Evolutionary conservation across 495 filamentous ascomycete genomes (phyloP), one percentile per base, ranked within the genome.

Genomic region (Talaromyces nanjingensis): DNA sequence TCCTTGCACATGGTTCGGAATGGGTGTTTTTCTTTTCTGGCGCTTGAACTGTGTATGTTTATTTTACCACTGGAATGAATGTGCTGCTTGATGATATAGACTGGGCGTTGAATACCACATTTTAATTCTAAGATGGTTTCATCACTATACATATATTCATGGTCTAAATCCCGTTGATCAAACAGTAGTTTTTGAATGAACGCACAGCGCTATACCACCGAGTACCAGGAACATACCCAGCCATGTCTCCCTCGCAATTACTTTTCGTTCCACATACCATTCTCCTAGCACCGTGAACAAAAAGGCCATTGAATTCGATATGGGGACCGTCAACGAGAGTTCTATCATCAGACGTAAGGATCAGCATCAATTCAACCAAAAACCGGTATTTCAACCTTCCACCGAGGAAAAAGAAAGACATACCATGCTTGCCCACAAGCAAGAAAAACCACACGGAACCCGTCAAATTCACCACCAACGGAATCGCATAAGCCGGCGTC

Each of bases 391-490:
- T 39, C 37, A 3, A 16, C 14, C 25, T 24, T 9, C 27, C 27
- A 29, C 27, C 27, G 27, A 29, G 53, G 22, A 5, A 20, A 29
- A 4, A 55, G 5, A 14, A 14, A 55, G 12, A 27, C 53, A 65
- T 75, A 94, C 92, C 91, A 67, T 93, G 91, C 74, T 92, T 84
- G 62, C 94, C 94, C 79, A 98, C 91, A 65, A 98, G 77, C 67
- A 97, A 73, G 70, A 98, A 98, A 69, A 98, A 98, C 94, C 94
- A 98, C 65, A 98, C 82, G 69, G 91, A 96, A 63, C 94, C 94
- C 37, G 94, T 97, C 67, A 97, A 74, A 70, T 98, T 98, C 29
- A 97, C 79, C 59, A 96, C 76, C 68, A 98, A 72, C 27, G 93
- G 93, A 39, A 96, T 71, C 11, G 91, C 89, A 74, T 98, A 98